A percentile compares a stretch with the other conserved stretches of the same genome.
Conservation (phyloP, 208 protist genomes). For the Trypanosoma conorhini region DNA sequence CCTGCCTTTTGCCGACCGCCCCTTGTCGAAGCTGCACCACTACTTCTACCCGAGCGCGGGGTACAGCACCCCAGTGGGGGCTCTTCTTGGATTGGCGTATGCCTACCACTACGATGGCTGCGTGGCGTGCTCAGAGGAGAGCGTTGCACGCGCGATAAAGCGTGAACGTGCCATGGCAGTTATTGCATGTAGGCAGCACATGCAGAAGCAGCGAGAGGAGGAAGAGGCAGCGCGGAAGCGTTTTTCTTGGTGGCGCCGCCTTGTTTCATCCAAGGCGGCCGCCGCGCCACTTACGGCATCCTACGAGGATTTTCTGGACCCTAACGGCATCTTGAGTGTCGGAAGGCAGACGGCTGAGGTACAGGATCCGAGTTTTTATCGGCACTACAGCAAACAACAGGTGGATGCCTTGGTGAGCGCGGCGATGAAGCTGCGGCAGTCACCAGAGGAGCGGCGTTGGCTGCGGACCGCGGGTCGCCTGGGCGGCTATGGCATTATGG, state of each 20-base stretch:
- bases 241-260: constrained; percentile 21
- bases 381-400: constrained; percentile 56
- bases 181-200: constrained; percentile 36
- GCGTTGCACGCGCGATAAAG: constrained; percentile 12
- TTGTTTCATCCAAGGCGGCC: neutral
- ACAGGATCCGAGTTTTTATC: constrained; percentile 24
- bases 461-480: constrained; percentile 50
- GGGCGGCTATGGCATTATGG: constrained; percentile 51
- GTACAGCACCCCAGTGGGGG: constrained; percentile 62
- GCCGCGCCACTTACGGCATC: constrained; percentile 13
- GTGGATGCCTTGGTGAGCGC: constrained; percentile 63
- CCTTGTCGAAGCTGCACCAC: constrained; percentile 63
- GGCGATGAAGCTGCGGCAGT: constrained; percentile 43
- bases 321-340: constrained; percentile 29
- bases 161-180: constrained; percentile 34
- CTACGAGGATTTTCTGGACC: constrained; percentile 29
- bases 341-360: constrained; percentile 16
- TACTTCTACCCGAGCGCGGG: constrained; percentile 79
- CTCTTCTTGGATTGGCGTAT: constrained; percentile 39
- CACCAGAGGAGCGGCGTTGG: constrained; percentile 69
- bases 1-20: constrained; percentile 66
- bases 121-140: constrained; percentile 19
- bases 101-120: constrained; percentile 31
- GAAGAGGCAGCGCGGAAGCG: constrained; percentile 19
- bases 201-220: constrained; percentile 24